These are phyloP conservation scores for Luzula sylvatica DNA, from an alignment of 176 grass and related monocot genomes.

Conservation along the genomic window DNA sequence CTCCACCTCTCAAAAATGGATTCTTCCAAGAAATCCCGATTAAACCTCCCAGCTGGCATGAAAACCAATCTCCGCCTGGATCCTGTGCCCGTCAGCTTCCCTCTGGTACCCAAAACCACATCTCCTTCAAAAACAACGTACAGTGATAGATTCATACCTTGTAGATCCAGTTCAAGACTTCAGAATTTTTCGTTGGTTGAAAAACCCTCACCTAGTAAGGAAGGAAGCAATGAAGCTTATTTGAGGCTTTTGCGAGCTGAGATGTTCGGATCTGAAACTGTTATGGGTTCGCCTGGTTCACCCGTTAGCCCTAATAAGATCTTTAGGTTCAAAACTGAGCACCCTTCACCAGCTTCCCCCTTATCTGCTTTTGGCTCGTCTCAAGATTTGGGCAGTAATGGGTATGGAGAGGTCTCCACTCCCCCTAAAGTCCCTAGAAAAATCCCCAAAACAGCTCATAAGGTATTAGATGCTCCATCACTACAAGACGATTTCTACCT, in stretches of 20 bases:
- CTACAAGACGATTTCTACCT: constrained; percentile 98
- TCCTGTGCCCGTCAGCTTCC: not conserved
- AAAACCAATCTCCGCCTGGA: constrained; percentile 55
- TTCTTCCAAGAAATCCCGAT: constrained; percentile 29
- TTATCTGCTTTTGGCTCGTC: constrained; percentile 20
- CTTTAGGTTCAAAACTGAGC: constrained; percentile 87
- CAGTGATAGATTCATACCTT: constrained; percentile 93
- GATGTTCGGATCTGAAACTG: constrained; percentile 51
- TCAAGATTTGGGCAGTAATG: constrained; percentile 9
- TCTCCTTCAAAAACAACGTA: constrained; percentile 81
- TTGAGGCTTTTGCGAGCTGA: constrained; percentile 68
- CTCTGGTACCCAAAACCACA: constrained; percentile 54
- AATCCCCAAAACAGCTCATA: constrained; percentile 96
- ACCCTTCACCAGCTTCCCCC: constrained; percentile 50
- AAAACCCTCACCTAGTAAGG: constrained; percentile 31
- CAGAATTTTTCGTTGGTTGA: constrained; percentile 71
- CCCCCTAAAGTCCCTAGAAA: constrained; percentile 58
- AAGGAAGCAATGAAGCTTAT: constrained; percentile 51
- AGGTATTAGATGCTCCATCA: constrained; percentile 73
- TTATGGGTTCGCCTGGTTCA: constrained; percentile 4
- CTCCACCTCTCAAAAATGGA: constrained; percentile 24
- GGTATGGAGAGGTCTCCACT: constrained; percentile 25
- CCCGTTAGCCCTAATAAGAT: constrained; percentile 73
- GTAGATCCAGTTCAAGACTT: constrained; percentile 84
- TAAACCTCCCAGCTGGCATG: constrained; percentile 81